A percentile compares a stretch with the other conserved stretches of the same genome.
Conservation (phyloP, 495 filamentous ascomycete genomes). For the Lasiosphaeriaceae sp. region DNA sequence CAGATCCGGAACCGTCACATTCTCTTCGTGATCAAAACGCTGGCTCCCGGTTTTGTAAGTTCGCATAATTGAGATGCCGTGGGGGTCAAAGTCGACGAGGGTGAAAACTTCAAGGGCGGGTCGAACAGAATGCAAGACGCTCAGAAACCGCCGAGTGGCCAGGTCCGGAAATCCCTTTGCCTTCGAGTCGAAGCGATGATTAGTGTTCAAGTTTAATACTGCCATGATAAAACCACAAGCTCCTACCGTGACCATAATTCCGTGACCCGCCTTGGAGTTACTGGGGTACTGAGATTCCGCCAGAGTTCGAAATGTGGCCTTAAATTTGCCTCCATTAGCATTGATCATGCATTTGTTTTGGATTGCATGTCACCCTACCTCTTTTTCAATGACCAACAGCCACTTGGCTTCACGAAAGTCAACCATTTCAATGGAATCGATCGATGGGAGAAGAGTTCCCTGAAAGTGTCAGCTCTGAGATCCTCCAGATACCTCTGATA, state of each 20-base stretch:
- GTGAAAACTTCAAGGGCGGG: slow-evolving; percentile 53
- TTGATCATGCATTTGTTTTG: background rate
- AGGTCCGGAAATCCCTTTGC: slow-evolving; percentile 94
- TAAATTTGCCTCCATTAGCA: slow-evolving; percentile 9
- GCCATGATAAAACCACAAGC: background rate
- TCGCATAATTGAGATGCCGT: slow-evolving; percentile 80
- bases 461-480: slow-evolving; percentile 26
- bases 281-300: slow-evolving; percentile 23
- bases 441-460: slow-evolving; percentile 65
- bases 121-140: slow-evolving; percentile 33
- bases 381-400: slow-evolving; percentile 90
- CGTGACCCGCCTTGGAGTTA: slow-evolving; percentile 15
- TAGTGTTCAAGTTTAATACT: background rate
- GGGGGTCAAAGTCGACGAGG: slow-evolving; percentile 81
- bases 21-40: slow-evolving; percentile 64
- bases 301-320: slow-evolving; percentile 68
- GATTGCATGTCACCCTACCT: slow-evolving; percentile 48
- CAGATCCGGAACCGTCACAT: slow-evolving; percentile 54
- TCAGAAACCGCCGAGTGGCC: slow-evolving; percentile 67
- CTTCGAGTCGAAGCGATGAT: slow-evolving; percentile 33
- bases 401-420: slow-evolving; percentile 55
- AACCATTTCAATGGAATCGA: slow-evolving; percentile 49
- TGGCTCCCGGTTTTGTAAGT: slow-evolving; percentile 85
- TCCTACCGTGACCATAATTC: slow-evolving; percentile 32
- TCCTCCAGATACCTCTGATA: background rate